Evolutionary conservation across 345 rosid genomes (phyloP).

Genomic region (Brassica incana): DNA sequence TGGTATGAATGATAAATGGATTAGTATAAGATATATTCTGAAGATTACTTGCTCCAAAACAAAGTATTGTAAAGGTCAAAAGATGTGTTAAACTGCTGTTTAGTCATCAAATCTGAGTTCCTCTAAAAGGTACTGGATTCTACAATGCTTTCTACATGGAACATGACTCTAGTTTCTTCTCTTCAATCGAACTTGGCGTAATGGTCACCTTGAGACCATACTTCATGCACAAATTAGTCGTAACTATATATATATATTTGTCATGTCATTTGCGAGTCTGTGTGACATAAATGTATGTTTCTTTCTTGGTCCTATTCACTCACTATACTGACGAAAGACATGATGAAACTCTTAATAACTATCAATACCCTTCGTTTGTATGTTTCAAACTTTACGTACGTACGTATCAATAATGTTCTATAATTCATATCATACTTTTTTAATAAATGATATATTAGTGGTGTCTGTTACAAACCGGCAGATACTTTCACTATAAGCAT

Average conservation of each 20-base stretch:
- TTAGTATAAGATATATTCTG: too few species aligned
- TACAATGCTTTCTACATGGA: background rate
- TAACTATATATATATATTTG: conserved; percentile 7
- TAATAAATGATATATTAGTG: background rate
- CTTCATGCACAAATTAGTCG: conserved; percentile 35
- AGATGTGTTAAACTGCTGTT: too few species aligned
- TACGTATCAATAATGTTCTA: too few species aligned
- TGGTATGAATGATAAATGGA: too few species aligned
- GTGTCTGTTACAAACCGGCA: background rate
- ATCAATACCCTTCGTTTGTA: too few species aligned
- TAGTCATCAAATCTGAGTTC: background rate
- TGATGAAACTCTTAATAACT: background rate
- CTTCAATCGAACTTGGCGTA: conserved; percentile 8
- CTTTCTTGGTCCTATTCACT: background rate
- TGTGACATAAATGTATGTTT: background rate
- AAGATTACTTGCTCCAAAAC: too few species aligned
- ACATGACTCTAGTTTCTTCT: conserved; percentile 6
- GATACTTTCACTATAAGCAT: background rate
- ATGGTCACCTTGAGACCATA: conserved; percentile 37
- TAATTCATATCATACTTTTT: background rate
- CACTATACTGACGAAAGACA: background rate
- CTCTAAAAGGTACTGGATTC: background rate
- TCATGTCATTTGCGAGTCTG: conserved; percentile 15
- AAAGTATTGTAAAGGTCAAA: too few species aligned
- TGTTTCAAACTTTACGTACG: too few species aligned